Base-by-base conservation (phyloP, 768 basidiomycete genomes). In the Collybiopsis confluens region DNA sequence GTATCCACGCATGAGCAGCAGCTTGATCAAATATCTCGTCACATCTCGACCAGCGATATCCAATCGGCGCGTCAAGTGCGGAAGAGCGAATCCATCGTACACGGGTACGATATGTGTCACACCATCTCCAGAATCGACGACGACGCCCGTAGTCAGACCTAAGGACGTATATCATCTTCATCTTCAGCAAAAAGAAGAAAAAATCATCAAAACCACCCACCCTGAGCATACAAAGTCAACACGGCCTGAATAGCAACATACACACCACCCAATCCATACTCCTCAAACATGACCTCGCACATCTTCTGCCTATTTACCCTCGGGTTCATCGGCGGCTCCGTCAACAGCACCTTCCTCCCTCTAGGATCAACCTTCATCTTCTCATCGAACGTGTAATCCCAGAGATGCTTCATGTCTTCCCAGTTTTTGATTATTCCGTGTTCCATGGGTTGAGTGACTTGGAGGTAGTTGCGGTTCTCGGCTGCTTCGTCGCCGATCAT, bases 1-100 rank as follows among this genome's bases (percentile, higher is more conserved):
- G 69, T 99, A 98, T n/a, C 97, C 97, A n/a, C 96, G 86, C 95
- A 98, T 98, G 61, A 98, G 83, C 30, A 99, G 78, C n/a, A 99
- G 80, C 73, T 98, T 99, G 82, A 99, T 99, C 70, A 99, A 77
- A 71, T 99, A 99, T 62, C 94, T 85, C 43, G 97, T 99, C 44
- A 99, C 97, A 67, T 99, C 97, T 59, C 97, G 85, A 18, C 97
- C 97, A 51, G 97, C 97, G 61, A 99, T 98, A 65, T 99, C 97
- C 56, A 99, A 77, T 57, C 97, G 87, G 36, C 88, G 83, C 2
- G 93, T 98, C 42, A 98, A 78, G 69, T 98, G 97, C 1, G 96
- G 96, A 46, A 99, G 83, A 2, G 96, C 86, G 65, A 87, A 98
- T 27, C 97, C 97, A 54, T 98, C 94, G 67, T 96, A 99, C 1